Evolutionary conservation across 768 basidiomycete species (phyloP), one percentile per base, ranked within the genome.

Genomic region (Mycena latifolia): DNA sequence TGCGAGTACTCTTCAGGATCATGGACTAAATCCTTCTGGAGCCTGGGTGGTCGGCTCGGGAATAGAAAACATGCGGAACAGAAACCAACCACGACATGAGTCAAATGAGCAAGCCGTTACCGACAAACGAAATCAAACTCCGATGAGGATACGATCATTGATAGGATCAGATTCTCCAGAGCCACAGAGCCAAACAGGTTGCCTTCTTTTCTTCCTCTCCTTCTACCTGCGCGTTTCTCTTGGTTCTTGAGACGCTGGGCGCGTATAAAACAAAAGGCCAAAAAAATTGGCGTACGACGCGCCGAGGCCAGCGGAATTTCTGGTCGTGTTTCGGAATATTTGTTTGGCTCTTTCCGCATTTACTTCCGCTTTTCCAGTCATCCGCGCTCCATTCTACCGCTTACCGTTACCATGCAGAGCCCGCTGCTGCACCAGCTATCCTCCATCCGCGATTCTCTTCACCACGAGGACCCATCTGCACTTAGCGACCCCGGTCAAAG

Each of bases 371-470:
- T 51, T 50, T 17, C 27, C 15, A 46, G 46, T 53, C 63, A 58
- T 6, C 65, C 47, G 51, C 43, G 6, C 45, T 43, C 52, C 55
- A 55, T 41, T 20, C 47, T 25, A 46, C n/a, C 41, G n/a, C 35
- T 43, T 45, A 43, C 56, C 20, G n/a, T n/a, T n/a, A 31, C 55
- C 35, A 66, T 70, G 69, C 69, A 70, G 35, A 66, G 61, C 54
- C 56, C 61, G n/a, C 46, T 70, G 0, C 27, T 66, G 50, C 69
- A 70, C 57, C 69, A 70, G 57, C 18, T 63, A 6, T 70, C 69
- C 51, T 66, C 65, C 0, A 10, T 69, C 9, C 41, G 69, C 1
- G 64, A 63, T 45, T 69, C 68, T 27, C 60, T 59, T 22, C 24
- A 51, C 25, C 57, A 39, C 56, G 64, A 63, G 1, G 51, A 62